phyloP scores from a whole-genome alignment of 805 yeast genomes.

The Monosporozyma servazzii region DNA sequence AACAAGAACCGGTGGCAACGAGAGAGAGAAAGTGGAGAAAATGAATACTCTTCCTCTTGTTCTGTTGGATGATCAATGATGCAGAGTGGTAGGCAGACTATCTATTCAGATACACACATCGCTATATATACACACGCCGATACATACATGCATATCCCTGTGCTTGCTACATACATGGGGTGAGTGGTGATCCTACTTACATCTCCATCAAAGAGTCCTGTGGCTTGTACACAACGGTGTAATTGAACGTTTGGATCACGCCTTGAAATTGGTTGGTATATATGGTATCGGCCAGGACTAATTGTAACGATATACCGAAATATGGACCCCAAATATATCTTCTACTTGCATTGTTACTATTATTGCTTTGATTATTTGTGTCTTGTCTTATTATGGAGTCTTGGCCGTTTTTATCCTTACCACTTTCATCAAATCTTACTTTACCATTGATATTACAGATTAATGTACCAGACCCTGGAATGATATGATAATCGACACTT shows the following conservation, averaged over 20 bases:
- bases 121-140: too few species aligned
- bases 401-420: slow-evolving; percentile 56
- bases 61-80: too few species aligned
- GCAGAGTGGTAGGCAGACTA: too few species aligned
- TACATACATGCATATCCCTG: too few species aligned
- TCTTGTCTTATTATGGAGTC: slow-evolving; percentile 39
- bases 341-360: slow-evolving; percentile 11
- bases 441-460: slow-evolving; percentile 46
- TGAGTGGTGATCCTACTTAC: neutral
- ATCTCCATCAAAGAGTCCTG: slow-evolving; percentile 8
- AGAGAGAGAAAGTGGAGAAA: neutral
- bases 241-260: slow-evolving; percentile 49
- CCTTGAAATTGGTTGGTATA: slow-evolving; percentile 28
- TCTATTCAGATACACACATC: too few species aligned
- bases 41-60: neutral
- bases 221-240: slow-evolving; percentile 55
- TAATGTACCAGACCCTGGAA: slow-evolving; percentile 53
- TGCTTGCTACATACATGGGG: too few species aligned
- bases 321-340: slow-evolving; percentile 60
- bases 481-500: slow-evolving; percentile 56
- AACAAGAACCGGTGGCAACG: neutral
- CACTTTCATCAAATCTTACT: slow-evolving; percentile 70
- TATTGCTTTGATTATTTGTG: slow-evolving; percentile 9
- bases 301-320: slow-evolving; percentile 54
- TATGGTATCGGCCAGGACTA: slow-evolving; percentile 46